Conservation (phyloP, 352 stramenopile genomes). For the Phytophthora agathidicida region DNA sequence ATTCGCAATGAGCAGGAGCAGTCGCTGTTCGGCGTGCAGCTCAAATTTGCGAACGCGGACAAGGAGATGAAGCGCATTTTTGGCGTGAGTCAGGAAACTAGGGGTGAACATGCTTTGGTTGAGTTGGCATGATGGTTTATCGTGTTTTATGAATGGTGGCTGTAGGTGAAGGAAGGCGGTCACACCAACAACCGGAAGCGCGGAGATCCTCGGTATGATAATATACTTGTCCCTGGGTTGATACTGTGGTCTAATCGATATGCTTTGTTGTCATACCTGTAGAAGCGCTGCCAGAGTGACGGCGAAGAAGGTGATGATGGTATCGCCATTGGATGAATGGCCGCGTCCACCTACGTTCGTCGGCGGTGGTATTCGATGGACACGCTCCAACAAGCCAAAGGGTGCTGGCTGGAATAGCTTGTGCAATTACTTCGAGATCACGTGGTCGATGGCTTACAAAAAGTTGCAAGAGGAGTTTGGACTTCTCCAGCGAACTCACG, state of each 20-base stretch:
- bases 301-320: constrained; percentile 78
- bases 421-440: constrained; percentile 86
- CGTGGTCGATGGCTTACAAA: constrained; percentile 89
- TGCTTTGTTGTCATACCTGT: neutral
- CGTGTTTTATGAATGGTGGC: neutral
- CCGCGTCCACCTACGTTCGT: constrained; percentile 87
- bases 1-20: constrained; percentile 53
- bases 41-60: constrained; percentile 83
- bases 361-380: constrained; percentile 87
- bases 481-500: constrained; percentile 79
- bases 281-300: constrained; percentile 63
- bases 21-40: constrained; percentile 67
- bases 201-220: constrained; percentile 57
- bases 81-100: constrained; percentile 44
- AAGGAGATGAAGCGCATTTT: constrained; percentile 92
- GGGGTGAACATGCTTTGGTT: neutral
- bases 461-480: constrained; percentile 89
- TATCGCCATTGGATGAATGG: constrained; percentile 84
- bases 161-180: constrained; percentile 70
- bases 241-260: neutral
- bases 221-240: neutral
- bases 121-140: too few species aligned
- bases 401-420: constrained; percentile 68
- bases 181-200: constrained; percentile 52
- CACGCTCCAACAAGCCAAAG: constrained; percentile 75